These are phyloP conservation scores for Daldinia loculata DNA, from an alignment of 495 filamentous ascomycete genomes.

Conservation along the genomic window DNA sequence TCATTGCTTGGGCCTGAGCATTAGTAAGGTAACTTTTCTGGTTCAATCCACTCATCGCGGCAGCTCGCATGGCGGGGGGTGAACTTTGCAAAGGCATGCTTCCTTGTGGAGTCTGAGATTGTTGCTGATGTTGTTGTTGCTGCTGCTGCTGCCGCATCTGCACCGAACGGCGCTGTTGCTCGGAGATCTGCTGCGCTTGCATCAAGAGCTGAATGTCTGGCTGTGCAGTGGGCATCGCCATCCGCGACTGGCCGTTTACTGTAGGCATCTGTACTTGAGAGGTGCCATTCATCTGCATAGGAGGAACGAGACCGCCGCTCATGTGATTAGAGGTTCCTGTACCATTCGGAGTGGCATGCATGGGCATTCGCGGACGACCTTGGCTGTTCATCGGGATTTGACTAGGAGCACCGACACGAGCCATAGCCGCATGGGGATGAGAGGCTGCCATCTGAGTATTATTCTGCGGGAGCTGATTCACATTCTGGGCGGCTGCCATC, in stretches of 20 bases:
- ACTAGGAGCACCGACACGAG: slow-evolving; percentile 48
- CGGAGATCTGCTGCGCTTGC: slow-evolving; percentile 67
- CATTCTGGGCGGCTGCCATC: slow-evolving; percentile 49
- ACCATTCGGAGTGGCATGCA: slow-evolving; percentile 54
- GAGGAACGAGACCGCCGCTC: slow-evolving; percentile 59
- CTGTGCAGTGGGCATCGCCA: slow-evolving; percentile 72
- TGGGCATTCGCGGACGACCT: slow-evolving; percentile 51
- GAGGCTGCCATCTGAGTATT: slow-evolving; percentile 53
- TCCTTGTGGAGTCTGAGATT: slow-evolving; percentile 44
- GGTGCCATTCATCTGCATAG: slow-evolving; percentile 72
- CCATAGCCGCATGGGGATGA: slow-evolving; percentile 48
- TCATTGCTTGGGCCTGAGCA: slow-evolving; percentile 55
- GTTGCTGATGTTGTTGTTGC: slow-evolving; percentile 53
- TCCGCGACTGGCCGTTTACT: slow-evolving; percentile 65
- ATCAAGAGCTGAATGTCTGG: slow-evolving; percentile 63
- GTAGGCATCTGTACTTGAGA: slow-evolving; percentile 75
- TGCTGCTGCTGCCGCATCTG: slow-evolving; percentile 60
- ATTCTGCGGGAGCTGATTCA: slow-evolving; percentile 46
- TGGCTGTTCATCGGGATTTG: slow-evolving; percentile 51
- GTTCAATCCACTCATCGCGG: slow-evolving; percentile 62
- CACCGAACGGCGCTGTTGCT: slow-evolving; percentile 68
- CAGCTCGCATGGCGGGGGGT: slow-evolving; percentile 53
- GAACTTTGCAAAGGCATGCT: slow-evolving; percentile 49
- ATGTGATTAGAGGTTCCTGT: slow-evolving; percentile 53
- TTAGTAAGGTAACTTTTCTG: slow-evolving; percentile 55